A percentile compares a stretch with the other conserved stretches of the same genome.
phyloP scores from a whole-genome alignment of 2,329 filamentous ascomycete genomes.

The Trichoderma pleuroti region DNA sequence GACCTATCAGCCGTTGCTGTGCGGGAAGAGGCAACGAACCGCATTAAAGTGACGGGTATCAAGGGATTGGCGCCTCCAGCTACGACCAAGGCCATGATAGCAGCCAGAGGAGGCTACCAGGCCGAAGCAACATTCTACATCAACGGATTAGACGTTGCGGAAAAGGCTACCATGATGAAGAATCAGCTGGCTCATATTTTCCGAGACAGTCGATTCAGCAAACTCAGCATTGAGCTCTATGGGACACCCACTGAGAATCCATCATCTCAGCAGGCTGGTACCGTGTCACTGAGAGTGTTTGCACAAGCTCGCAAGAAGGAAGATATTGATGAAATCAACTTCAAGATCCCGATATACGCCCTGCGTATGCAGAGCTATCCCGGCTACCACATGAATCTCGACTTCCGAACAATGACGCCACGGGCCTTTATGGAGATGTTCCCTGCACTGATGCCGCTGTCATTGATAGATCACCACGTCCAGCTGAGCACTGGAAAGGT shows the following conservation, averaged over 20 bases:
- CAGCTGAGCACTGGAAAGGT: slow-evolving; percentile 25
- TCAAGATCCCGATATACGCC: slow-evolving; percentile 38
- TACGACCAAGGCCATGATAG: slow-evolving; percentile 38
- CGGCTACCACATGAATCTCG: slow-evolving; percentile 43
- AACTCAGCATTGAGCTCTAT: slow-evolving; percentile 35
- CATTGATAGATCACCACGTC: slow-evolving; percentile 29
- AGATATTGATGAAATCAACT: slow-evolving; percentile 34
- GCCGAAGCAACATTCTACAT: slow-evolving; percentile 44
- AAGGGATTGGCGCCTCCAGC: slow-evolving; percentile 31
- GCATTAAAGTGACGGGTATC: slow-evolving; percentile 33
- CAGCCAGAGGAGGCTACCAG: slow-evolving; percentile 43
- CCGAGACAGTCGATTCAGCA: slow-evolving; percentile 32
- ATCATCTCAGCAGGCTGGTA: slow-evolving; percentile 44
- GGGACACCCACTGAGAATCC: slow-evolving; percentile 39
- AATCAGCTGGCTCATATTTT: slow-evolving; percentile 33
- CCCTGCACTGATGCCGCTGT: slow-evolving; percentile 32
- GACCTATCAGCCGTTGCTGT: slow-evolving; percentile 40
- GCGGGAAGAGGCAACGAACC: slow-evolving; percentile 38
- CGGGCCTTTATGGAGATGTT: slow-evolving; percentile 44
- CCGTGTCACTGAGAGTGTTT: slow-evolving; percentile 46
- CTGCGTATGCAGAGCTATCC: slow-evolving; percentile 41
- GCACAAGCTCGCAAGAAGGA: slow-evolving; percentile 42
- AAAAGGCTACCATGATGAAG: slow-evolving; percentile 44
- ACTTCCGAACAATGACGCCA: slow-evolving; percentile 42
- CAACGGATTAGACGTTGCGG: slow-evolving; percentile 40